Evolutionary conservation across 345 rosid species (phyloP), one percentile per base, ranked within the genome.

Genomic region (Melaleuca alternifolia): DNA sequence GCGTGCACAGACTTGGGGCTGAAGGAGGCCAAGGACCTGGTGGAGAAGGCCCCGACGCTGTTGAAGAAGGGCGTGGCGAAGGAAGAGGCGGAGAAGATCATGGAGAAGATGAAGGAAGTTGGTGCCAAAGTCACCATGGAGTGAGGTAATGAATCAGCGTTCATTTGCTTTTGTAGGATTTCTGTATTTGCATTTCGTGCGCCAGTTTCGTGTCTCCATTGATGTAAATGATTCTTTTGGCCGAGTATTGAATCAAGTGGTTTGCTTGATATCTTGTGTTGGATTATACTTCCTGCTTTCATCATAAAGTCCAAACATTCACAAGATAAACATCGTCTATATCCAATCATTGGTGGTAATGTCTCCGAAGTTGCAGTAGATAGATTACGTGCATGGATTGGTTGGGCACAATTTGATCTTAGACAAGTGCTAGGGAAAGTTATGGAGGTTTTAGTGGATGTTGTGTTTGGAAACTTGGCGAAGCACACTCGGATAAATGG

Each of bases 21-120:
- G 90, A 97, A 96, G 88, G 99, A 97, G 89, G 99, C 99, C 0
- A 97, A 96, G 87, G 99, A 97, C n/a, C 89, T 97, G 93, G 99
- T 97, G 83, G 99, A 96, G 93, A 96, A 96, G 86, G 94, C 96
- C 30, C 99, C 99, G 2, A 91, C 96, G 0, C 21, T 94, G 90
- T 82, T 97, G 93, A 97, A 92, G 94, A 97, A 95, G 88, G 99
- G 99, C 51, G 96, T 96, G 44, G 89, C 96, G 21, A 97, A 95
- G 87, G 99, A 96, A 57, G 99, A 96, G 83, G 99, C 99, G 0
- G 96, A 95, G 91, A 94, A 94, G 89, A 96, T 96, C 28, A 88
- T 94, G 12, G 93, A 88, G 89, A 96, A 95, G 87, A 87, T 97
- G 95, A 97, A 97, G 89, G 99, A 90, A 50, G 88, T 91, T 84